A percentile compares a stretch with the other conserved stretches of the same genome.
Conservation (phyloP, 164 flowering plant species). For the Vitis riparia region DNA sequence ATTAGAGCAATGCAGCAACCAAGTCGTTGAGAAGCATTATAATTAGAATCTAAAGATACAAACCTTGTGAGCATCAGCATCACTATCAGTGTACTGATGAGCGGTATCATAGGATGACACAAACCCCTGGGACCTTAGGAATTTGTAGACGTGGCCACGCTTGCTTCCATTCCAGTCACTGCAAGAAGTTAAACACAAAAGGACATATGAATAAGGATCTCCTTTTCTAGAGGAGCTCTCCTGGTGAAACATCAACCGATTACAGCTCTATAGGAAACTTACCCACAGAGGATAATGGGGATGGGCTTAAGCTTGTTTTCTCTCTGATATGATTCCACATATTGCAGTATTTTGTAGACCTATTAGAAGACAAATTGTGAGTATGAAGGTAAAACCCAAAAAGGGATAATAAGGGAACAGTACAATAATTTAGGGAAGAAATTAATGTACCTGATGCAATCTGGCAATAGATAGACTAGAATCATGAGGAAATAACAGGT, state of each 20-base stretch:
- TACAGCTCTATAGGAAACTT: conserved; percentile 13
- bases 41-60: not conserved
- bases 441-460: conserved; percentile 63
- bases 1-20: too few species aligned
- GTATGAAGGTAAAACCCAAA: not conserved
- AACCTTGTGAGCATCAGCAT: conserved; percentile 95
- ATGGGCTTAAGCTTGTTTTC: conserved; percentile 69
- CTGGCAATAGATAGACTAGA: conserved; percentile 74
- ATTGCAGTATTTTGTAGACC: conserved; percentile 89
- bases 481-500: conserved; percentile 90
- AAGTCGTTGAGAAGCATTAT: too few species aligned
- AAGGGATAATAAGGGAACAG: not conserved
- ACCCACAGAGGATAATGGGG: conserved; percentile 95
- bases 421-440: not conserved
- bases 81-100: conserved; percentile 67
- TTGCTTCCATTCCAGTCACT: conserved; percentile 99
- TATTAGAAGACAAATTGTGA: conserved; percentile 13
- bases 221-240: too few species aligned
- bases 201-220: too few species aligned
- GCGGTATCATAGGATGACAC: conserved; percentile 96
- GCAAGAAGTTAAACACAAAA: conserved; percentile 4
- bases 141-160: conserved; percentile 93
- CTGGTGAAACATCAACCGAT: too few species aligned
- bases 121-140: conserved; percentile 94
- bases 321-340: conserved; percentile 84